Base-by-base conservation (phyloP, 2,329 filamentous ascomycete species). In the Pseudocercospora cruenta region DNA sequence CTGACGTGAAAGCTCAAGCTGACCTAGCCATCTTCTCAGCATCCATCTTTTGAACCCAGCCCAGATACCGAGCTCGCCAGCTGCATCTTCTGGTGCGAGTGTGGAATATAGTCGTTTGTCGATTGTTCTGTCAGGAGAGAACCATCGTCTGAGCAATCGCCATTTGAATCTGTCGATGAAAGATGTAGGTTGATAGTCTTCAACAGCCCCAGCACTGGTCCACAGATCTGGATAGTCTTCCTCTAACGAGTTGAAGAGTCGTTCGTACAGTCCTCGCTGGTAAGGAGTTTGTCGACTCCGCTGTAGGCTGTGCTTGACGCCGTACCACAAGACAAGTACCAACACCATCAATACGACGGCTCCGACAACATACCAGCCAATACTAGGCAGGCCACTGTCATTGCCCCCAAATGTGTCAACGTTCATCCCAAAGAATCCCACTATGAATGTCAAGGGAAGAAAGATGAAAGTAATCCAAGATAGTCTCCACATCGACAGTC, bases 391-490 rank as follows among this genome's bases (percentile, higher is more conserved):
- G 8, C 54, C 31, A 31, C 31, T 58, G 8, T 36, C 28, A 43
- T 80, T 76, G 57, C 77, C 63, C 2, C 47, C 70, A 63, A 85
- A 84, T 1, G 78, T 78, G 66, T 81, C 77, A 16, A 85, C 83
- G 69, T 86, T 85, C 83, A 85, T 85, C 49, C 82, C 82, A 67
- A 83, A 84, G 72, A 84, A 82, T 10, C 80, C 80, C 3, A 77
- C 78, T 14, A 83, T 78, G 67, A 84, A 85, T 0, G 83, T 86
- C 9, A 85, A 74, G 0, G 54, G 86, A 75, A 92, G 88, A 73
- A 92, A 83, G 76, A 94, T 94, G 76, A 94, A 91, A 60, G 90
- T 91, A 16, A 89, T 90, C 60, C 88, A 89, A 54, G 87, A 86
- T 16, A 89, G 84, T 22, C 88, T 77, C 82, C 79, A 83, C 82